Evolutionary conservation across 2,329 filamentous ascomycete genomes (phyloP).

Genomic region (Fusarium keratoplasticum): DNA sequence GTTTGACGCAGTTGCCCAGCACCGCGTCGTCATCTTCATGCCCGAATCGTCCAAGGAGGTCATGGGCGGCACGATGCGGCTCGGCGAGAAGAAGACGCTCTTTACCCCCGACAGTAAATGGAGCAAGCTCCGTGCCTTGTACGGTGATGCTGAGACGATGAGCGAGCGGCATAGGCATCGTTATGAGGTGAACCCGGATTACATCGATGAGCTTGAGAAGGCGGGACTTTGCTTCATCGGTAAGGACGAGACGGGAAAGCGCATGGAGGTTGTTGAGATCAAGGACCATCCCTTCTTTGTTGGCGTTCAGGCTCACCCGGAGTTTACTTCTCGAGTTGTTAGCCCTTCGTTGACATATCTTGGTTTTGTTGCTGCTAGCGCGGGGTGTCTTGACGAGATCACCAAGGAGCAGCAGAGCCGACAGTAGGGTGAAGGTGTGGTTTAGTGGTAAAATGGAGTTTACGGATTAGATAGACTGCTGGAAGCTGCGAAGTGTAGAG

Average conservation of each 20-base stretch:
- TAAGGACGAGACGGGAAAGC: not conserved
- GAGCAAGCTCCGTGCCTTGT: constrained; percentile 80
- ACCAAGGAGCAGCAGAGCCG: constrained; percentile 2
- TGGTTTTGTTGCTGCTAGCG: constrained; percentile 62
- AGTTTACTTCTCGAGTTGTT: not conserved
- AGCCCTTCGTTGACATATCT: constrained; percentile 59
- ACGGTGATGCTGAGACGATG: constrained; percentile 68
- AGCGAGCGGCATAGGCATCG: constrained; percentile 86
- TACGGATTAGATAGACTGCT: not conserved
- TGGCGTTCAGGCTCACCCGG: not conserved
- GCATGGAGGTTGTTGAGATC: constrained; percentile 5
- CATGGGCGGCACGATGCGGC: constrained; percentile 86
- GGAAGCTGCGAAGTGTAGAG: not conserved
- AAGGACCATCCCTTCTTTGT: constrained; percentile 15
- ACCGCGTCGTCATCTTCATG: constrained; percentile 89
- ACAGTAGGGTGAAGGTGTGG: not conserved
- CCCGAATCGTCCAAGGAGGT: constrained; percentile 70
- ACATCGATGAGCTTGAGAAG: constrained; percentile 74
- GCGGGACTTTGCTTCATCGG: constrained; percentile 74
- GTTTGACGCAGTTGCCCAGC: constrained; percentile 63
- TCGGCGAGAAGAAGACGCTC: constrained; percentile 79
- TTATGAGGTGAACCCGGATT: constrained; percentile 88
- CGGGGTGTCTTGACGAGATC: constrained; percentile 69
- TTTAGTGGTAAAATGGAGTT: not conserved
- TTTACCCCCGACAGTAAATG: constrained; percentile 83